phyloP scores from a whole-genome alignment of 2,329 filamentous ascomycete genomes.

The Stagonosporopsis cucurbitacearum region DNA sequence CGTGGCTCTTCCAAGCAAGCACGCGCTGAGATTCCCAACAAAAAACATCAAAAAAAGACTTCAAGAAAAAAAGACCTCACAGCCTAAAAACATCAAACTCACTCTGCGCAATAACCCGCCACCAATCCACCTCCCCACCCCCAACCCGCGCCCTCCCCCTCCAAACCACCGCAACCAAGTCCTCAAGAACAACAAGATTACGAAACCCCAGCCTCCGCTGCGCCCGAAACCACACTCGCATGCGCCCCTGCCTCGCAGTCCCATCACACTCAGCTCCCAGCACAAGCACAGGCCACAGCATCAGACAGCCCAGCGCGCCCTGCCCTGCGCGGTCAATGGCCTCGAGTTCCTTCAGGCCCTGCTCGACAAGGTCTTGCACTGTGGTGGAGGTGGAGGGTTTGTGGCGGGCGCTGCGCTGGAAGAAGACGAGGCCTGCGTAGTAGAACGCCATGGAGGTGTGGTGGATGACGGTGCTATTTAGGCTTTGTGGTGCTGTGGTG shows the following conservation, averaged over 20 bases:
- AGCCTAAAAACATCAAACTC: conserved; percentile 20
- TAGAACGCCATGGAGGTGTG: conserved; percentile 20
- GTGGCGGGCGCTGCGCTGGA: conserved; percentile 15
- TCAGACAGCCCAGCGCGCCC: conserved; percentile 15
- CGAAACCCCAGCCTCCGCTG: conserved; percentile 18
- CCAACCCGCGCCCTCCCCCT: background rate
- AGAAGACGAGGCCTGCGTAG: conserved; percentile 19
- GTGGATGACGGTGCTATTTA: conserved; percentile 6
- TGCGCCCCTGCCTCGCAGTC: conserved; percentile 1
- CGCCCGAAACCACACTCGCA: conserved; percentile 14
- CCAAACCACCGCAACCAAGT: conserved; percentile 17
- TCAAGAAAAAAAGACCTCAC: too few species aligned
- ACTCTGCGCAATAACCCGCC: conserved; percentile 8
- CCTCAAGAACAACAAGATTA: conserved; percentile 14
- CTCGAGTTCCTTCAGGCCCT: conserved; percentile 17
- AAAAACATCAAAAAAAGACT: too few species aligned
- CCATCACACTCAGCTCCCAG: conserved; percentile 17
- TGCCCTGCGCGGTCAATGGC: conserved; percentile 15
- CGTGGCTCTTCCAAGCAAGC: too few species aligned
- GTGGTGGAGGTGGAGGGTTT: background rate
- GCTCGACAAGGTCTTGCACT: conserved; percentile 17
- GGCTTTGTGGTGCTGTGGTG: background rate
- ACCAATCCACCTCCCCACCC: conserved; percentile 4
- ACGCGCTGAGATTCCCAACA: too few species aligned
- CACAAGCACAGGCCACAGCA: conserved; percentile 21